These are phyloP conservation scores for Acanthamoeba castellanii DNA, from an alignment of 208 protist genomes.

Conservation along the genomic window DNA sequence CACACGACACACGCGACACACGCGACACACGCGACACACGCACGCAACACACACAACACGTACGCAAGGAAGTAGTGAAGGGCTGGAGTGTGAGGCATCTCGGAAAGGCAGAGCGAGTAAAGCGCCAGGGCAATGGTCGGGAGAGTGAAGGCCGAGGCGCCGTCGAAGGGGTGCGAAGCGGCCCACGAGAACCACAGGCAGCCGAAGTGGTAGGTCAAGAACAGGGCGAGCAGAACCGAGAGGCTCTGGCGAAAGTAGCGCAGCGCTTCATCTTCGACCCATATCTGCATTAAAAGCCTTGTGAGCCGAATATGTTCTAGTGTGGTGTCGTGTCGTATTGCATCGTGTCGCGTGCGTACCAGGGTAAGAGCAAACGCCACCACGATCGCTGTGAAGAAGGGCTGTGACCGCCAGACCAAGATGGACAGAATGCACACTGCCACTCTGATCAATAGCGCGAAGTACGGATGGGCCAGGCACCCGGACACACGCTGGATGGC, in stretches of 20 bases:
- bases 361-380: not conserved
- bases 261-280: not conserved
- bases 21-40: not conserved
- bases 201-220: constrained; percentile 18
- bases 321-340: not conserved
- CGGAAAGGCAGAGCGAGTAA: not conserved
- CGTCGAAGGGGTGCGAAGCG: not conserved
- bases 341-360: not conserved
- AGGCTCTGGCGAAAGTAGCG: constrained; percentile 4
- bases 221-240: not conserved
- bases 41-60: not conserved
- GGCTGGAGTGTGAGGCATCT: not conserved
- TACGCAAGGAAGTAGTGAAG: constrained; percentile 27
- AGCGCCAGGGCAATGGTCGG: not conserved
- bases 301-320: not conserved
- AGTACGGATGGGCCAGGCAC: not conserved
- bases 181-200: constrained; percentile 36
- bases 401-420: not conserved
- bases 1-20: not conserved
- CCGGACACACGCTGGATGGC: no score
- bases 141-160: not conserved
- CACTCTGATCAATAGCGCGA: not conserved
- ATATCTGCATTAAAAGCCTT: not conserved
- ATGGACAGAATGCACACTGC: not conserved
- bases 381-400: not conserved